Evolutionary conservation across 495 filamentous ascomycete genomes (phyloP).

Genomic region (Penicillium nucicola): DNA sequence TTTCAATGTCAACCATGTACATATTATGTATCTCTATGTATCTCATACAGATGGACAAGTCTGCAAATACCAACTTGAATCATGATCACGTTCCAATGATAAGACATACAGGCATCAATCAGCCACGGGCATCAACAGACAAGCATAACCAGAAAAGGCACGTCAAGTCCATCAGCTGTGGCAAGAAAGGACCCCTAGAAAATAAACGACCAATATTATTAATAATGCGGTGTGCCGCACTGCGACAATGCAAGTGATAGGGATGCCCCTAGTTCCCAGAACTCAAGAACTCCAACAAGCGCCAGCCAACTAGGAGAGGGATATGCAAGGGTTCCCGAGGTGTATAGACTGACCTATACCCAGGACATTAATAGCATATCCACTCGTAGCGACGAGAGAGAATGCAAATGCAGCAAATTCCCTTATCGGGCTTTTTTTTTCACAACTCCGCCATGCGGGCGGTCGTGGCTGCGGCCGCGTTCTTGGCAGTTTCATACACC

Average conservation of each 20-base stretch:
- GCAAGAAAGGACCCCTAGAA: neutral
- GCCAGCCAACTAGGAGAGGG: constrained; percentile 16
- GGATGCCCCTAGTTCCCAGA: constrained; percentile 2
- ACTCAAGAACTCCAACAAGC: constrained; percentile 22
- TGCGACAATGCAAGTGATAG: constrained; percentile 10
- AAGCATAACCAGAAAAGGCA: neutral
- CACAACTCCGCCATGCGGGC: constrained; percentile 38
- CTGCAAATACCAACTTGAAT: constrained; percentile 9
- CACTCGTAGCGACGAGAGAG: neutral
- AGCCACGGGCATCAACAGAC: neutral
- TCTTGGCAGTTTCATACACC: constrained; percentile 44
- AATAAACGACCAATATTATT: constrained; percentile 4
- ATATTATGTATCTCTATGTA: constrained; percentile 10
- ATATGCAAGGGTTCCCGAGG: constrained; percentile 9
- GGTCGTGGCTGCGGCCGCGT: constrained; percentile 32
- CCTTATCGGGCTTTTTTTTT: constrained; percentile 3
- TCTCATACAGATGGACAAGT: constrained; percentile 1
- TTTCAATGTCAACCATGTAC: constrained; percentile 7
- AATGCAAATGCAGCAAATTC: constrained; percentile 3
- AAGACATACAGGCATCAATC: neutral
- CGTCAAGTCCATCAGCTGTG: constrained; percentile 1
- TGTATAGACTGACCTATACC: neutral
- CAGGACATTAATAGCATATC: neutral
- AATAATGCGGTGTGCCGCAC: constrained; percentile 4
- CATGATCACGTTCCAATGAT: constrained; percentile 8